Evolutionary conservation across 495 filamentous ascomycete species (phyloP).

Genomic region (Aspergillus incahuasiensis): DNA sequence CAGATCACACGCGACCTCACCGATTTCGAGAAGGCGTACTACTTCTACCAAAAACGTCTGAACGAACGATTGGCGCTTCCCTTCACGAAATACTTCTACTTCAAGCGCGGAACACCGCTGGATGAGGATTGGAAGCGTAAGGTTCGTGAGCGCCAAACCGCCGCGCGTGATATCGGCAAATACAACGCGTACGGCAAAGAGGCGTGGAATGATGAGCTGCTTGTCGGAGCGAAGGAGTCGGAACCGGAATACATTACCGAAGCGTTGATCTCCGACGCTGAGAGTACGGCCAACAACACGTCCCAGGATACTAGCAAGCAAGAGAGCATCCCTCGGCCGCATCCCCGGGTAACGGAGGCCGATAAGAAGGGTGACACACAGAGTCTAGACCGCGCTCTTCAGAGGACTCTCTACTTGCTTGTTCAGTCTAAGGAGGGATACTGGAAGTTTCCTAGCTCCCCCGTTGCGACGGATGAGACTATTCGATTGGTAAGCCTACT

Average conservation of each 20-base stretch:
- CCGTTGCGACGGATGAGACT: slow-evolving; percentile 62
- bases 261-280: slow-evolving; percentile 70
- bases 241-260: slow-evolving; percentile 58
- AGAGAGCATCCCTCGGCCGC: slow-evolving; percentile 66
- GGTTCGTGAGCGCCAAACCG: slow-evolving; percentile 64
- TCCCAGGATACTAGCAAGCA: slow-evolving; percentile 60
- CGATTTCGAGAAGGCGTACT: slow-evolving; percentile 86
- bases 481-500: slow-evolving; percentile 75
- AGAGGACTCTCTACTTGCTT: slow-evolving; percentile 79
- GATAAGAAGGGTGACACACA: slow-evolving; percentile 68
- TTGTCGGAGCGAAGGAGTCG: slow-evolving; percentile 62
- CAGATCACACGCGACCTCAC: slow-evolving; percentile 77
- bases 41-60: slow-evolving; percentile 93
- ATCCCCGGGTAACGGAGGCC: slow-evolving; percentile 69
- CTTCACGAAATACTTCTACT: slow-evolving; percentile 92
- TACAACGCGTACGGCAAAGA: slow-evolving; percentile 77
- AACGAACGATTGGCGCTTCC: slow-evolving; percentile 89
- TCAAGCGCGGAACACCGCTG: slow-evolving; percentile 80
- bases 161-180: slow-evolving; percentile 76
- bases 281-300: slow-evolving; percentile 58
- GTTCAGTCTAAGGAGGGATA: slow-evolving; percentile 61
- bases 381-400: slow-evolving; percentile 72
- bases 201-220: slow-evolving; percentile 89
- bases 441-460: slow-evolving; percentile 76
- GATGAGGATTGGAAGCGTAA: slow-evolving; percentile 92